Evolutionary conservation across 768 basidiomycete species (phyloP).

Genomic region (Boletus vinaceobasis): DNA sequence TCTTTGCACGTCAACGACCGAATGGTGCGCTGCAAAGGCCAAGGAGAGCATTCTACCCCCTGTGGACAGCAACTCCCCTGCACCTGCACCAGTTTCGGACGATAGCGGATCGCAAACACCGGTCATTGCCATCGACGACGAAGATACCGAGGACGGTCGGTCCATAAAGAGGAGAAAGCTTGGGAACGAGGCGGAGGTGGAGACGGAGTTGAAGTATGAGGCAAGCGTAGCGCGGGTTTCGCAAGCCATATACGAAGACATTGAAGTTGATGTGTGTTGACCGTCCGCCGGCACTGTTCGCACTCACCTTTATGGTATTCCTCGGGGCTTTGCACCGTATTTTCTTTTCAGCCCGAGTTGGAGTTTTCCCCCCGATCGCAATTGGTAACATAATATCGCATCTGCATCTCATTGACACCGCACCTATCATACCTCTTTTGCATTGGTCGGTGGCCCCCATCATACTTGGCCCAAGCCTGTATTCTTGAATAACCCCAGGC

Average conservation of each 20-base stretch:
- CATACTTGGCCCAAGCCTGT: constrained; percentile 7
- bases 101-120: constrained; percentile 39
- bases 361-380: constrained; percentile 1
- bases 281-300: not conserved
- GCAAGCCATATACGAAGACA: constrained; percentile 25
- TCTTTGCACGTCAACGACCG: constrained; percentile 6
- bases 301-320: not conserved
- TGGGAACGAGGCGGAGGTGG: constrained; percentile 7
- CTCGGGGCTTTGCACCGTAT: not conserved
- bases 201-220: not conserved
- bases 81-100: constrained; percentile 32
- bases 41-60: constrained; percentile 19
- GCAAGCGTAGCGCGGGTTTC: constrained; percentile 1
- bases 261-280: constrained; percentile 30
- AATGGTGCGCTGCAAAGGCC: constrained; percentile 1
- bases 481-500: constrained; percentile 20
- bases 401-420: constrained; percentile 13
- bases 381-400: constrained; percentile 13
- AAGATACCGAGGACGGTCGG: constrained; percentile 51
- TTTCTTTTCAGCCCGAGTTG: constrained; percentile 5
- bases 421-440: constrained; percentile 17
- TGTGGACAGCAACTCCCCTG: constrained; percentile 24
- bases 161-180: constrained; percentile 52
- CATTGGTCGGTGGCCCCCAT: constrained; percentile 8
- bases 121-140: constrained; percentile 60